Base-by-base conservation (phyloP, 2,329 filamentous ascomycete species). In the Fusarium sp. region DNA sequence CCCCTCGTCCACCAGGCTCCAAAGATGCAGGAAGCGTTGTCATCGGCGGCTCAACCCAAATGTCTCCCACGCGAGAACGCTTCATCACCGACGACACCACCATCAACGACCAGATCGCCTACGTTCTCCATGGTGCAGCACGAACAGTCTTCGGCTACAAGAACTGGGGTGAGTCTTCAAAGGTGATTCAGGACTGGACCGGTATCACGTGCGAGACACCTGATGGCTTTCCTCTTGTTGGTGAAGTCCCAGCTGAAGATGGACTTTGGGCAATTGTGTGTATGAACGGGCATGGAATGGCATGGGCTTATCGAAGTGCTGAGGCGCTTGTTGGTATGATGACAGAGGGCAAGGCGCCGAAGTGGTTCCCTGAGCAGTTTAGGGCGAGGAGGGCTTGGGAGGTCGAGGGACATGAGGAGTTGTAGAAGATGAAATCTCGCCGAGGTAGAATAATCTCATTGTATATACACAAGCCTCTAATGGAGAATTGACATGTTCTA, bases 251-350 rank as follows among this genome's bases (percentile, higher is more conserved):
- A 7, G 62, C 61, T 3, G 61, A 66, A 14, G 55, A 66, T 33
- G 62, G 62, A 3, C 29, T 66, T 1, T 66, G 62, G 62, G 55
- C 62, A 29, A 66, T 66, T 2, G 40, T 66, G 2, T 66, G 62
- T n/a, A 66, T 66, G 62, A 66, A 66, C 1, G 62, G 62, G 0
- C 62, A 66, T 2, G 62, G 62, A 6, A 66, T 66, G 62, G 62
- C 62, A 1, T 66, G 62, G 62, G 55, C 61, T 5, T 66, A 66
- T 48, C 56, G 61, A 0, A 66, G 62, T 17, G 62, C 62, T 4
- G 62, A 66, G 48, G 62, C 62, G 5, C 45, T 66, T 7, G 62
- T 66, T 18, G 61, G 60, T 5, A 66, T 66, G 61, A 66, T 66
- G 62, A 66, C 55, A 1, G 64, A 50, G 27, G 61, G 49, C 5